Conservation (phyloP, 805 yeast genomes). For the Yarrowia sp. region DNA sequence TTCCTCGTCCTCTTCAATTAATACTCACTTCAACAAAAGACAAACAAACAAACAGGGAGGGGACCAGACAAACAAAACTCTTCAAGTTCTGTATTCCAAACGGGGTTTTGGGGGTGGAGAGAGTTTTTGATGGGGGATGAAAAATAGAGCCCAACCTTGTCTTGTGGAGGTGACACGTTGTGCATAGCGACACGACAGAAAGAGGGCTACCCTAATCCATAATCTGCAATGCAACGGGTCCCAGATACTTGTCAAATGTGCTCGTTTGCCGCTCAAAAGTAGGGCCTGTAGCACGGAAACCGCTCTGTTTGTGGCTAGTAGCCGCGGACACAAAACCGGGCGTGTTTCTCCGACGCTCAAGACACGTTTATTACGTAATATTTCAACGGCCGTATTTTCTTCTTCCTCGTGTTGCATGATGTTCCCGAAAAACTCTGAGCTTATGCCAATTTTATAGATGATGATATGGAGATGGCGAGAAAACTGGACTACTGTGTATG, state of each 20-base stretch:
- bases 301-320: too few species aligned
- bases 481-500: neutral
- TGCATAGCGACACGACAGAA: conserved; percentile 7
- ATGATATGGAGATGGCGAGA: too few species aligned
- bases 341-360: too few species aligned
- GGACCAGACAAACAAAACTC: conserved; percentile 37
- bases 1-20: conserved; percentile 1
- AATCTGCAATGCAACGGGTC: neutral
- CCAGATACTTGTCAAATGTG: neutral
- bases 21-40: conserved; percentile 33
- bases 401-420: conserved; percentile 24
- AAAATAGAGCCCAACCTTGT: conserved; percentile 25
- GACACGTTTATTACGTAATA: too few species aligned
- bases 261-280: neutral
- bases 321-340: too few species aligned
- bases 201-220: conserved; percentile 26
- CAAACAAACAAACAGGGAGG: conserved; percentile 36
- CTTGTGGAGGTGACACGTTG: conserved; percentile 38
- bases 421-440: conserved; percentile 6
- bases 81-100: conserved; percentile 35
- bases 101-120: conserved; percentile 35
- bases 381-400: neutral
- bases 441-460: neutral
- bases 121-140: conserved; percentile 31
- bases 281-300: too few species aligned